Conservation (phyloP, 768 basidiomycete species). For the Phlebiopsis gigantea region DNA sequence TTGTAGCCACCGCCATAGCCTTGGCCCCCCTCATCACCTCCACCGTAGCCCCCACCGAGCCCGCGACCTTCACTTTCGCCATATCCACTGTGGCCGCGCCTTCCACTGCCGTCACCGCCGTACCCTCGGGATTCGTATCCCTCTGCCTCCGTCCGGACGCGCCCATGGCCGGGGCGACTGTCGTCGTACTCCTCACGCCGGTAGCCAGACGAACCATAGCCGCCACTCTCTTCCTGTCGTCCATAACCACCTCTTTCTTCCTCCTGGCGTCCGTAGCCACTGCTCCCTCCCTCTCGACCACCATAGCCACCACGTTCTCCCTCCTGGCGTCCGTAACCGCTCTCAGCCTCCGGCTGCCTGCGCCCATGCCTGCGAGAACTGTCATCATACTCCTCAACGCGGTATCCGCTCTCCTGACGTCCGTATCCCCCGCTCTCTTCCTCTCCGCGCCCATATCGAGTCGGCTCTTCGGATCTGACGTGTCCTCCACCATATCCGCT, state of each 20-base stretch:
- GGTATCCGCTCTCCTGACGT: background rate
- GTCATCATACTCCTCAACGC: background rate
- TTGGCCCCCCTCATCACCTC: conserved; percentile 3
- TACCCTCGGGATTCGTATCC: conserved; percentile 9
- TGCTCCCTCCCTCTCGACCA: background rate
- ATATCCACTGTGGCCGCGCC: conserved; percentile 3
- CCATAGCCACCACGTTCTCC: background rate
- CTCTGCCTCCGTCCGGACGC: background rate
- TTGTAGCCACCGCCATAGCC: background rate
- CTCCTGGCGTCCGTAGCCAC: background rate
- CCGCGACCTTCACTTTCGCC: background rate
- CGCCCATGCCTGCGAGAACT: no score
- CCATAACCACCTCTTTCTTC: background rate
- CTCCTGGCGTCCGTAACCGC: background rate
- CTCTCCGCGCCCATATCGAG: background rate
- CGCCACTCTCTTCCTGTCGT: background rate
- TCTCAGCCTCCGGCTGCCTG: no score
- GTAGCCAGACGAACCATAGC: background rate
- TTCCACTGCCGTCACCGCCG: conserved; percentile 4
- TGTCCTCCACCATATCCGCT: background rate
- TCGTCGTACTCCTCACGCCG: background rate
- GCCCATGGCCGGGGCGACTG: background rate
- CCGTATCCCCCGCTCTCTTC: background rate
- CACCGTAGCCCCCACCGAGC: conserved; percentile 6
- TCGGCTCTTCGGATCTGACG: background rate